A percentile compares a stretch with the other conserved stretches of the same genome.
These are phyloP conservation scores for Cryptosporidium ubiquitum DNA, from an alignment of 169 alveolate genomes.

Conservation along the genomic window DNA sequence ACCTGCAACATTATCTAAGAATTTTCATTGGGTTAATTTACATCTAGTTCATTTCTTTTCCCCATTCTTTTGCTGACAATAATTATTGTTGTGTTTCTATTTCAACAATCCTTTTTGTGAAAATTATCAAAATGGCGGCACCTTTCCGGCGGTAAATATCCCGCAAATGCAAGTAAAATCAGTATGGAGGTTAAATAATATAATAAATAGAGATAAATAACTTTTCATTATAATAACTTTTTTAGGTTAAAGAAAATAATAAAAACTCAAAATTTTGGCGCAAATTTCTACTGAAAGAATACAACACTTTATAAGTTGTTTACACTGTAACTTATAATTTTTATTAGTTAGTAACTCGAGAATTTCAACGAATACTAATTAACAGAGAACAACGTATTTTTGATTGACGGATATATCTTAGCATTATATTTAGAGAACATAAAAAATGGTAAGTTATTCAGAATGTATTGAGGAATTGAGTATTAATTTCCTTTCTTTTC, in stretches of 20 bases:
- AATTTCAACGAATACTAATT: background rate
- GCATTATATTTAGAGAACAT: background rate
- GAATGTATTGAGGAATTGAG: background rate
- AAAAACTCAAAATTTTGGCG: background rate
- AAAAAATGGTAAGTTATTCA: background rate
- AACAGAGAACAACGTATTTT: background rate
- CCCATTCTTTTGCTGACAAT: background rate
- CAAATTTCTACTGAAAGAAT: background rate
- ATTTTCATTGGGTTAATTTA: background rate
- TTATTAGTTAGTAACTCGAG: background rate
- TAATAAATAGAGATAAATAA: background rate
- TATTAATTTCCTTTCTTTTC: background rate
- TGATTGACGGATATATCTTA: background rate
- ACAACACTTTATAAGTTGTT: background rate
- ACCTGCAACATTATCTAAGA: background rate
- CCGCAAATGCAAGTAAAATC: constrained; percentile 26
- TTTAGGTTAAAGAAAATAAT: background rate
- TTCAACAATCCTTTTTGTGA: background rate
- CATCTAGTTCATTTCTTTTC: background rate
- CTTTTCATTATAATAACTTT: background rate
- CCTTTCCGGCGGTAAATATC: background rate
- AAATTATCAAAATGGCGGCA: background rate
- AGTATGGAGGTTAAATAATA: constrained; percentile 1
- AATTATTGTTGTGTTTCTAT: background rate
- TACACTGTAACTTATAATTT: background rate